Evolutionary conservation across 176 grass and related monocot genomes (phyloP).

Genomic region (Lolium multiflorum): DNA sequence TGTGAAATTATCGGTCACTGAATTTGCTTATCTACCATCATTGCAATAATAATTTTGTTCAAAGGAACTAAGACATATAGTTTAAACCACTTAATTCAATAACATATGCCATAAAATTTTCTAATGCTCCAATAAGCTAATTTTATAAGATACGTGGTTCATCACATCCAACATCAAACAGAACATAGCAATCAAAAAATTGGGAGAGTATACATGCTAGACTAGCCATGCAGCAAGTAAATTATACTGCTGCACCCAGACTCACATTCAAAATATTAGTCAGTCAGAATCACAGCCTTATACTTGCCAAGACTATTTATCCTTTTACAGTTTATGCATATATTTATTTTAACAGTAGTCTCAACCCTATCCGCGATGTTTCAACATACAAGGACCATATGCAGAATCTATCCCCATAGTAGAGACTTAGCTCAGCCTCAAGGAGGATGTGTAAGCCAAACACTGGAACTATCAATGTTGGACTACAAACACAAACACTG

Average conservation of each 20-base stretch:
- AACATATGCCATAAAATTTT: not conserved
- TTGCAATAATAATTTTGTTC: not conserved
- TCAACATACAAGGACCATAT: constrained; percentile 18
- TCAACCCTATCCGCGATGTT: not conserved
- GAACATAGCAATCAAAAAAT: not conserved
- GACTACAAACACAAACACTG: constrained; percentile 17
- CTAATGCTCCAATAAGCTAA: not conserved
- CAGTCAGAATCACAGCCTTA: constrained; percentile 15
- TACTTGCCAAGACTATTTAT: constrained; percentile 7
- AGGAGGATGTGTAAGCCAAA: constrained; percentile 16
- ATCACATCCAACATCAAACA: not conserved
- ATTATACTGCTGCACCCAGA: not conserved
- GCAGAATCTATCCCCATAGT: not conserved
- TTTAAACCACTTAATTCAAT: constrained; percentile 11
- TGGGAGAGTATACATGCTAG: constrained; percentile 9
- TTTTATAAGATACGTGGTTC: not conserved
- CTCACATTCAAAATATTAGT: constrained; percentile 5
- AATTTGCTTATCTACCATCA: not conserved
- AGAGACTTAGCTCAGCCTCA: not conserved
- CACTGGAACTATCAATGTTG: not conserved
- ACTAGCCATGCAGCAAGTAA: constrained; percentile 5
- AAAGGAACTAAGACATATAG: not conserved
- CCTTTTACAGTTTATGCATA: constrained; percentile 1
- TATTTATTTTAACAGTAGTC: constrained; percentile 18
- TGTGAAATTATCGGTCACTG: not conserved